Conservation (phyloP, 2,329 filamentous ascomycete genomes). For the Fusarium sp. region DNA sequence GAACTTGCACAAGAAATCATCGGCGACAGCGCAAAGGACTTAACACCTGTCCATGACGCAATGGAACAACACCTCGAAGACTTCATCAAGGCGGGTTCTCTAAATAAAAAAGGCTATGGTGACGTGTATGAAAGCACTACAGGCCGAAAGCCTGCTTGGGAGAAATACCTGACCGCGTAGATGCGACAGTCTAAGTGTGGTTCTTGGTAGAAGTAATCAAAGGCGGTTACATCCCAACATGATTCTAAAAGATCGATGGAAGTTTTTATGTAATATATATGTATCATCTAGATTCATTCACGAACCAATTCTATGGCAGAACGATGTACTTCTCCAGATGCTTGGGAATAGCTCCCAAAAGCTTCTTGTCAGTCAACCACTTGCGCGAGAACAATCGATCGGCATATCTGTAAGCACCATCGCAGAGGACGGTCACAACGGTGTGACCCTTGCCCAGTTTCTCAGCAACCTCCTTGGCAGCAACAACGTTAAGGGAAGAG, state of each 20-base stretch:
- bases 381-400: conserved; percentile 91
- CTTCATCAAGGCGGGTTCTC: conserved; percentile 38
- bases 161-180: conserved; percentile 3
- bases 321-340: conserved; percentile 95
- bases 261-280: conserved; percentile 40
- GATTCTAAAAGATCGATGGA: conserved; percentile 16
- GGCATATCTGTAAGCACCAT: conserved; percentile 97
- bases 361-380: conserved; percentile 89
- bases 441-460: conserved; percentile 89
- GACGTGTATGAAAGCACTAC: conserved; percentile 45
- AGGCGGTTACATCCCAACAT: background rate
- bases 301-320: conserved; percentile 68
- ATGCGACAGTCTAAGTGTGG: background rate
- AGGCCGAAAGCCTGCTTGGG: conserved; percentile 49
- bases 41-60: conserved; percentile 56
- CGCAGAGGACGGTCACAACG: conserved; percentile 92
- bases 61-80: conserved; percentile 54
- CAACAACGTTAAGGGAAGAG: conserved; percentile 93
- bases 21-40: conserved; percentile 42
- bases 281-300: conserved; percentile 48
- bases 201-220: background rate
- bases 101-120: conserved; percentile 36
- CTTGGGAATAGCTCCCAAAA: conserved; percentile 84
- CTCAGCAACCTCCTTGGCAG: conserved; percentile 92
- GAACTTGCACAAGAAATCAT: conserved; percentile 58